Evolutionary conservation across 2,329 filamentous ascomycete genomes (phyloP).

Genomic region (Cladosporium sp.): DNA sequence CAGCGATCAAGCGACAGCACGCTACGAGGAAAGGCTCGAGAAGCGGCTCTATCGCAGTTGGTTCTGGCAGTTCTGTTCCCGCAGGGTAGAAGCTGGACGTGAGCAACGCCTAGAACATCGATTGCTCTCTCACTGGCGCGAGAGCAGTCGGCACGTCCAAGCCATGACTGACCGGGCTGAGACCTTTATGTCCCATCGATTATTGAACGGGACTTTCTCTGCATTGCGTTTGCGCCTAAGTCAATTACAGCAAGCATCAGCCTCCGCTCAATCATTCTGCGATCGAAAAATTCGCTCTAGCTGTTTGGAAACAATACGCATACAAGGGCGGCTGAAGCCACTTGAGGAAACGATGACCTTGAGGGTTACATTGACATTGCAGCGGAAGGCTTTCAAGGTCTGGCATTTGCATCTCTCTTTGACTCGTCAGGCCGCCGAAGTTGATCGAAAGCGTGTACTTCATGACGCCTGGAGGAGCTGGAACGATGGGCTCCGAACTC

Average conservation of each 20-base stretch:
- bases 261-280: not conserved
- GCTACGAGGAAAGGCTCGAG: conserved; percentile 24
- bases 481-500: conserved; percentile 55
- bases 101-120: conserved; percentile 21
- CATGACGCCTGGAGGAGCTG: conserved; percentile 54
- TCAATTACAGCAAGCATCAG: not conserved
- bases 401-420: conserved; percentile 42
- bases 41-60: not conserved
- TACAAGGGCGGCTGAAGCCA: conserved; percentile 38
- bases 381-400: conserved; percentile 40
- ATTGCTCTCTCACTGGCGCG: conserved; percentile 2
- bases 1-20: conserved; percentile 21
- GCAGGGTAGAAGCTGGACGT: conserved; percentile 29
- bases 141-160: conserved; percentile 9
- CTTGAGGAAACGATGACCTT: conserved; percentile 37
- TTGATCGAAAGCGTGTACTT: conserved; percentile 48
- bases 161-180: conserved; percentile 11
- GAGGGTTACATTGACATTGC: conserved; percentile 40
- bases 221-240: not conserved
- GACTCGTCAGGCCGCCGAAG: conserved; percentile 39
- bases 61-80: conserved; percentile 19
- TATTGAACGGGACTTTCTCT: not conserved
- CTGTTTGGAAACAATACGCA: conserved; percentile 22
- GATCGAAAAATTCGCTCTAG: not conserved
- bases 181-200: not conserved